Evolutionary conservation across 2,329 filamentous ascomycete species (phyloP).

Genomic region (Clathrospora elynae): DNA sequence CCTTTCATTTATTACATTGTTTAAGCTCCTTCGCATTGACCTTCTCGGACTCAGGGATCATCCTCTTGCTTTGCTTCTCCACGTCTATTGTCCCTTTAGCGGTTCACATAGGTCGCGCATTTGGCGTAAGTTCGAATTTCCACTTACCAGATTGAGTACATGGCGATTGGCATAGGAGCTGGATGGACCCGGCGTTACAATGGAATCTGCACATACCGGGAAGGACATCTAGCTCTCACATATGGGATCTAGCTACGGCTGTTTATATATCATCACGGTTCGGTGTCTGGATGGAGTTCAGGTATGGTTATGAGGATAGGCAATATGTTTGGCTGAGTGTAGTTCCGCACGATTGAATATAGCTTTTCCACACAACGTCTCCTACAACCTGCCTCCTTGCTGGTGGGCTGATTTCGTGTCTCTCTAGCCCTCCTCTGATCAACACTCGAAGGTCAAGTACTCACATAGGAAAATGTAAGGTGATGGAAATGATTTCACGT

Average conservation of each 20-base stretch:
- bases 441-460: too few species aligned
- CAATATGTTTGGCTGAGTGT: too few species aligned
- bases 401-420: too few species aligned
- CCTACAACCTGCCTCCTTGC: too few species aligned
- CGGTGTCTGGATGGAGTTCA: neutral
- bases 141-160: constrained; percentile 14
- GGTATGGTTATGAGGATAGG: constrained; percentile 3
- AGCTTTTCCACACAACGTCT: too few species aligned
- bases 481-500: too few species aligned
- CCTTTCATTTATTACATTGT: neutral
- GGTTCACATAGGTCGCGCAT: neutral
- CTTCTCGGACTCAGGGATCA: too few species aligned
- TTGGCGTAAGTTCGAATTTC: neutral
- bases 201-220: constrained; percentile 1
- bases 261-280: constrained; percentile 1
- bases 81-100: constrained; percentile 4
- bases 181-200: constrained; percentile 13
- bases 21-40: too few species aligned
- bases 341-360: too few species aligned
- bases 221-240: constrained; percentile 15
- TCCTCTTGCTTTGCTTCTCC: constrained; percentile 3
- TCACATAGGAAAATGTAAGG: too few species aligned
- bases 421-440: too few species aligned
- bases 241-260: constrained; percentile 5
- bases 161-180: constrained; percentile 6